Base-by-base conservation (phyloP, 2,329 filamentous ascomycete species). In the Malbranchea zuffiana region DNA sequence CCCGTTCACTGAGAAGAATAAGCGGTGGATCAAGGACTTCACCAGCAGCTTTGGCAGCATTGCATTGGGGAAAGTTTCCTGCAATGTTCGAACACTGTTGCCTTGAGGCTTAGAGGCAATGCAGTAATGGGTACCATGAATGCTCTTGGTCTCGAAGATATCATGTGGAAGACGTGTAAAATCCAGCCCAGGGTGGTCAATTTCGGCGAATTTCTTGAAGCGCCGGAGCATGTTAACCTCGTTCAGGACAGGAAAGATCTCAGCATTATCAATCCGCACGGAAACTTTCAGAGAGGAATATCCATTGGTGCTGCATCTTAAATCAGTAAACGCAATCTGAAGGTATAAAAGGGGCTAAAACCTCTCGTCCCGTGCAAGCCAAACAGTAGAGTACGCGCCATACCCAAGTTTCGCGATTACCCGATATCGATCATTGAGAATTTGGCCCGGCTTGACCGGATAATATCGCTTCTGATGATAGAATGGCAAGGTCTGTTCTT, bases 401-500 rank as follows among this genome's bases (percentile, higher is more conserved):
- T 45, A 52, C 1, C 51, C 50, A 20, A 52, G 46, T 42, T 52
- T 53, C 3, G 44, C 44, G 29, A 54, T 43, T 6, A 49, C 32
- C 8, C 41, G 37, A 30, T 50, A 51, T 15, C 35, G 37, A 39
- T 45, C 33, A 3, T 50, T 45, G 36, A 50, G 40, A 3, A 38
- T n/a, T 6, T 50, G 20, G 11, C 49, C 47, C 26, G 47, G 50
- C 23, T 34, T 42, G 18, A 47, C 44, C 5, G 44, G 48, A 28
- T 51, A 53, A 33, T 47, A 55, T 3, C 37, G 42, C 26, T 45
- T 45, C 15, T 44, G 23, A 5, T 43, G 39, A 30, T 51, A 51
- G n/a, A 28, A 33, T 10, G 44, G 35, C 3, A 50, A 23, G 18
- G 8, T 26, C 13, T 39, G 40, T 16, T 42, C 40, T 39, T 42